Evolutionary conservation across 805 yeast species (phyloP).

Genomic region (Pichia ethanolica): DNA sequence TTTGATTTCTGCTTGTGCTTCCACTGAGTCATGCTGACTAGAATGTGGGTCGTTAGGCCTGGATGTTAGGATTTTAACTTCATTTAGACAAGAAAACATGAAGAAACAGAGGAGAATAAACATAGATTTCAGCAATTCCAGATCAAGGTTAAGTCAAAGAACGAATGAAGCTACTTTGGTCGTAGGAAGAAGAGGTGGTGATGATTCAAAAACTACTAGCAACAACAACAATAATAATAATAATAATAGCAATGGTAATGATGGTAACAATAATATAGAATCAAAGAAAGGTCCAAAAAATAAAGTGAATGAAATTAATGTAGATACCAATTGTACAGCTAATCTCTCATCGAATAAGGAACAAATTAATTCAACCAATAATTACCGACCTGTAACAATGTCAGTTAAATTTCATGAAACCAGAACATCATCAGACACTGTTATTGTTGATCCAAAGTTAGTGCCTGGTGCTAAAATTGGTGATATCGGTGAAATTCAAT

Average conservation of each 20-base stretch:
- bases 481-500: conserved; percentile 62
- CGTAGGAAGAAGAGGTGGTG: conserved; percentile 19
- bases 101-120: conserved; percentile 20
- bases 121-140: conserved; percentile 21
- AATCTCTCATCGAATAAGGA: background rate
- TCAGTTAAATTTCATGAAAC: conserved; percentile 61
- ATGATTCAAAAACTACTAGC: background rate
- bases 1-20: too few species aligned
- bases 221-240: background rate
- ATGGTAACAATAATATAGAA: background rate
- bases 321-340: background rate
- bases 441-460: conserved; percentile 51
- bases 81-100: conserved; percentile 2
- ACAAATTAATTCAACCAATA: background rate
- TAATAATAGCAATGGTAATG: background rate
- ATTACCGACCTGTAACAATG: conserved; percentile 32
- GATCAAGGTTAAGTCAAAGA: conserved; percentile 25
- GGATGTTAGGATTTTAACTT: too few species aligned
- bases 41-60: too few species aligned
- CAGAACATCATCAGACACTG: conserved; percentile 48
- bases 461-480: conserved; percentile 66
- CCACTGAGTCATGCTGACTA: too few species aligned
- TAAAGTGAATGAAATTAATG: background rate
- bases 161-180: conserved; percentile 29
- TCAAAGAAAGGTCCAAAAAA: too few species aligned